phyloP scores from a whole-genome alignment of 2,329 filamentous ascomycete species.

The Sarocladium brachiariae region DNA sequence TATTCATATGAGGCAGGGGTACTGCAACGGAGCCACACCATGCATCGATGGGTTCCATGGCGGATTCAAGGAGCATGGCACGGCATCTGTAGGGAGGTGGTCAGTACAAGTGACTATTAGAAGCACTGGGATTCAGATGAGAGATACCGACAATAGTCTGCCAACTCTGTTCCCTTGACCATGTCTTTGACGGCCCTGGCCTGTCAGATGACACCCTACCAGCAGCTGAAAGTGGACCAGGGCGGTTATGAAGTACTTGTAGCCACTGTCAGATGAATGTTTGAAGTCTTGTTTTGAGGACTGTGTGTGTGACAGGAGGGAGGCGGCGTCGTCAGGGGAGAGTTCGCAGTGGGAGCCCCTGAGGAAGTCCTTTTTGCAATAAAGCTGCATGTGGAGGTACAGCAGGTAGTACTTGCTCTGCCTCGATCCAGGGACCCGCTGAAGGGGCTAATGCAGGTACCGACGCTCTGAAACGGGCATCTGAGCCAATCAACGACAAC shows the following conservation, averaged over 20 bases:
- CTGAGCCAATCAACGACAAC: background rate
- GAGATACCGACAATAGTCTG: too few species aligned
- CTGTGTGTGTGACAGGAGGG: background rate
- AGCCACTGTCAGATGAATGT: background rate
- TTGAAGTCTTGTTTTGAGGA: background rate
- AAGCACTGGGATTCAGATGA: too few species aligned
- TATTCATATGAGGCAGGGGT: slow-evolving; percentile 8
- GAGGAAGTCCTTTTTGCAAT: slow-evolving; percentile 4
- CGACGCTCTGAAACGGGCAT: background rate
- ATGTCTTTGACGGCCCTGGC: background rate
- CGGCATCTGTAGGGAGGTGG: too few species aligned
- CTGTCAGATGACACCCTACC: slow-evolving; percentile 1
- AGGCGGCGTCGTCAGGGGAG: slow-evolving; percentile 1
- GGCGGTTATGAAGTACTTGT: too few species aligned
- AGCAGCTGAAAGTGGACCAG: too few species aligned
- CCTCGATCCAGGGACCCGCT: background rate
- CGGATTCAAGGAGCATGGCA: too few species aligned
- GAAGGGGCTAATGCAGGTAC: slow-evolving; percentile 9
- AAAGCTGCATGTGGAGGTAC: background rate
- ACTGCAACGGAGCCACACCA: slow-evolving; percentile 3
- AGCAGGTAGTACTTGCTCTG: background rate
- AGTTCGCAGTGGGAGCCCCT: slow-evolving; percentile 1
- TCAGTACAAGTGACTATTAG: too few species aligned
- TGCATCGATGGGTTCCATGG: background rate
- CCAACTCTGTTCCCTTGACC: too few species aligned